Conservation (phyloP, 1,284 basidiomycete species). For the Melampsora larici-populina region DNA sequence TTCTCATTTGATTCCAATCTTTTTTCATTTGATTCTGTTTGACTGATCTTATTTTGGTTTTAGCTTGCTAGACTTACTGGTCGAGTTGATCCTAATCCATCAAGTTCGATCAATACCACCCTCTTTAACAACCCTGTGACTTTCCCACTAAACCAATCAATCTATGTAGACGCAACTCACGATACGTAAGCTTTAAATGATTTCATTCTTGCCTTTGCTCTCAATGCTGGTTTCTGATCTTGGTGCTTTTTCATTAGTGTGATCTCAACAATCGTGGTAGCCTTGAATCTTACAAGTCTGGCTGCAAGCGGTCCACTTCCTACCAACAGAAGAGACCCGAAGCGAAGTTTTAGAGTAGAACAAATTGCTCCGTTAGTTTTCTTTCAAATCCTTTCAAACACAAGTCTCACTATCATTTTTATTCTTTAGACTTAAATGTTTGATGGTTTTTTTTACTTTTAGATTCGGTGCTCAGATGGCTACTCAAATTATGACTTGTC, state of each 20-base stretch:
- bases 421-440: background rate
- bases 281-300: constrained; percentile 67
- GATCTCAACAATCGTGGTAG: constrained; percentile 55
- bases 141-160: constrained; percentile 73
- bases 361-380: constrained; percentile 60
- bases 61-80: constrained; percentile 70
- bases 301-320: constrained; percentile 68
- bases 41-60: constrained; percentile 41
- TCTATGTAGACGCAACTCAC: constrained; percentile 82
- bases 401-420: background rate
- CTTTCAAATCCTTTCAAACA: too few relatives aligned
- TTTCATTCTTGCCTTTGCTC: constrained; percentile 54
- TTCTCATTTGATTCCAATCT: background rate
- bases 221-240: constrained; percentile 52
- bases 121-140: constrained; percentile 66
- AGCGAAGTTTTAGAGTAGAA: constrained; percentile 59
- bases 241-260: constrained; percentile 20
- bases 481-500: constrained; percentile 35
- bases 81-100: constrained; percentile 65
- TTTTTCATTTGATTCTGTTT: background rate
- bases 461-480: constrained; percentile 38
- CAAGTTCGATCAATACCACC: constrained; percentile 75
- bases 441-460: background rate
- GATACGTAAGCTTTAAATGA: constrained; percentile 56
- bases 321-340: constrained; percentile 64